Percentiles rank a stretch among this genome's conserved stretches.
Conservation (phyloP, 2,329 filamentous ascomycete genomes). For the Mariannaea sp. region DNA sequence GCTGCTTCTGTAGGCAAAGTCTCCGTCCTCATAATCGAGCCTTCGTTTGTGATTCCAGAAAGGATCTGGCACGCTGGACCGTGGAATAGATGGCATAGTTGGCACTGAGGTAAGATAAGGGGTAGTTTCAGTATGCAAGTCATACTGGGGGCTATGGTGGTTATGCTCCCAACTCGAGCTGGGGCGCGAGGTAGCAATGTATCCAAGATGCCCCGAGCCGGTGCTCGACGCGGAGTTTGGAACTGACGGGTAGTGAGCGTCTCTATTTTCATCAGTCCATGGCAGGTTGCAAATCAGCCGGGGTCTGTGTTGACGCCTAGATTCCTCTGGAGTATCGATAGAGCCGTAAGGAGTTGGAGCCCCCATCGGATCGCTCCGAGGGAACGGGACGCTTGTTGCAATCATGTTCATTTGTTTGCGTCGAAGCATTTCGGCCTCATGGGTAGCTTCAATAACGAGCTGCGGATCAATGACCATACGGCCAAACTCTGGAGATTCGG, state of each 20-base stretch:
- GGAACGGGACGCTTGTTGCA: constrained; percentile 24
- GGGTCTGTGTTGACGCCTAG: constrained; percentile 22
- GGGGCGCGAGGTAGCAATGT: constrained; percentile 35
- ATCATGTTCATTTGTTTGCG: constrained; percentile 24
- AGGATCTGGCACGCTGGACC: constrained; percentile 4
- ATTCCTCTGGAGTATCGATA: constrained; percentile 26
- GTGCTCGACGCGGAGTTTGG: constrained; percentile 38
- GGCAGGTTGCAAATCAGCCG: constrained; percentile 33
- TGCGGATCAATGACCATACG: constrained; percentile 67
- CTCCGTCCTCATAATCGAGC: constrained; percentile 29
- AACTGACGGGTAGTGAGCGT: constrained; percentile 29
- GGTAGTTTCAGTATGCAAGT: constrained; percentile 17
- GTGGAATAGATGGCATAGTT: constrained; percentile 21
- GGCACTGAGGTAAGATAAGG: constrained; percentile 34
- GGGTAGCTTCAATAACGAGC: constrained; percentile 58
- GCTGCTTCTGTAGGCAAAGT: constrained; percentile 27
- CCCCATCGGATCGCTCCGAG: constrained; percentile 23
- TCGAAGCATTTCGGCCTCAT: constrained; percentile 47
- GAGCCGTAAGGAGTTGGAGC: constrained; percentile 16
- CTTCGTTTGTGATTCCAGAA: constrained; percentile 32
- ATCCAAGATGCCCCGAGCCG: constrained; percentile 35
- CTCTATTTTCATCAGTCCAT: constrained; percentile 29
- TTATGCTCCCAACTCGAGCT: constrained; percentile 29
- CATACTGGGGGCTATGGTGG: constrained; percentile 26
- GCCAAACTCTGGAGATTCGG: constrained; percentile 66